These are phyloP conservation scores for Dryas drummondii DNA, from an alignment of 306 rosid species.

Conservation along the genomic window DNA sequence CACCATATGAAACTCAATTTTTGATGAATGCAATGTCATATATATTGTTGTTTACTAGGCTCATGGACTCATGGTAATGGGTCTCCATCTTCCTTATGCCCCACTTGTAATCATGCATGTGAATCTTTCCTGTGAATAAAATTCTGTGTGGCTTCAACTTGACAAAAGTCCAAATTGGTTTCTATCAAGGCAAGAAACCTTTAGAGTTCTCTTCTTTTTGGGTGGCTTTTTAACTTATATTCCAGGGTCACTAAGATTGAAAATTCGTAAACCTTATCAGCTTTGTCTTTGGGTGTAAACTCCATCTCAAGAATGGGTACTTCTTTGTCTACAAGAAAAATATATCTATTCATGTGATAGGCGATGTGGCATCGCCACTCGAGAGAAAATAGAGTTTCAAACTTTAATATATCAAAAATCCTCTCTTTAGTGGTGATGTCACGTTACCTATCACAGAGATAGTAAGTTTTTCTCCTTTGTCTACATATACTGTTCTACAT, in stretches of 20 bases:
- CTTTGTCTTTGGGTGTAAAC: conserved; percentile 24
- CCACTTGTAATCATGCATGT: conserved; percentile 56
- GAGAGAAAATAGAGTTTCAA: too few relatives aligned
- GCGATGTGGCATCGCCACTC: too few relatives aligned
- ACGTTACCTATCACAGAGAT: too few relatives aligned
- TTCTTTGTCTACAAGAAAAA: neutral
- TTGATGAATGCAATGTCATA: neutral
- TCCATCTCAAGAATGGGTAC: conserved; percentile 7
- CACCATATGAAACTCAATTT: too few relatives aligned
- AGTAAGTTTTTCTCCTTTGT: too few relatives aligned
- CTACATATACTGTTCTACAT: too few relatives aligned
- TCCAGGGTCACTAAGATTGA: conserved; percentile 17
- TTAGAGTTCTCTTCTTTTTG: conserved; percentile 10
- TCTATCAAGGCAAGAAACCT: conserved; percentile 33
- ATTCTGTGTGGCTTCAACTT: conserved; percentile 48
- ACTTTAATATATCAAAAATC: too few relatives aligned
- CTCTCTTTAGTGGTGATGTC: too few relatives aligned
- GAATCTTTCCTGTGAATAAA: conserved; percentile 41
- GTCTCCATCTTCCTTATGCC: conserved; percentile 42
- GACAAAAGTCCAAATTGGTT: conserved; percentile 50
- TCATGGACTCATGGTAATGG: conserved; percentile 21
- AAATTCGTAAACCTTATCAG: conserved; percentile 15
- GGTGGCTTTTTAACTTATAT: neutral
- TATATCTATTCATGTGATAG: too few relatives aligned
- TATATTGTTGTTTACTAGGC: neutral